Conservation (phyloP, 306 rosid genomes). For the Vigna angularis region DNA sequence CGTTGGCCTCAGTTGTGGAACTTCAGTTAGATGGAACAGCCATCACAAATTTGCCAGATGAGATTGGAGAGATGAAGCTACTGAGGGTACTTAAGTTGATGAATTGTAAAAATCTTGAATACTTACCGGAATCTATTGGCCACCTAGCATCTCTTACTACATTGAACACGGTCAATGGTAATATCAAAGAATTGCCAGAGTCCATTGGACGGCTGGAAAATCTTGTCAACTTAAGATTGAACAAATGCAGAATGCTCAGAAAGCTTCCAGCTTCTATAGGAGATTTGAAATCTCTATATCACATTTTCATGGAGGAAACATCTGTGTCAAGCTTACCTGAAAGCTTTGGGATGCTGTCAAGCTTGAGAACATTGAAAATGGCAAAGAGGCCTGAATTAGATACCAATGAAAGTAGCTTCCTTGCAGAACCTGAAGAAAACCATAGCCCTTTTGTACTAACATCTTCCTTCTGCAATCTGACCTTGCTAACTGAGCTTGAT, state of each 20-base stretch:
- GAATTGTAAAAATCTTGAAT: constrained; percentile 55
- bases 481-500: constrained; percentile 50
- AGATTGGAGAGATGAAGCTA: constrained; percentile 59
- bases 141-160: constrained; percentile 49
- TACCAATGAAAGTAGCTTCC: background rate
- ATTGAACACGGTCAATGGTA: constrained; percentile 46
- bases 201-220: constrained; percentile 58
- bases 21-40: constrained; percentile 59
- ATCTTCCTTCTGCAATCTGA: constrained; percentile 59
- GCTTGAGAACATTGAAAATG: constrained; percentile 57
- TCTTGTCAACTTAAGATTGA: constrained; percentile 54
- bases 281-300: constrained; percentile 54
- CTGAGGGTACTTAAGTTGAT: constrained; percentile 62
- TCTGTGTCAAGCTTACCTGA: constrained; percentile 60
- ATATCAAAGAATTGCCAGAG: constrained; percentile 61
- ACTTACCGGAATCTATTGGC: constrained; percentile 68
- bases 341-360: constrained; percentile 68
- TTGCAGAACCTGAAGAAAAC: constrained; percentile 1
- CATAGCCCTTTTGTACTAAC: constrained; percentile 43
- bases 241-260: constrained; percentile 49
- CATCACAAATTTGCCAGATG: constrained; percentile 61
- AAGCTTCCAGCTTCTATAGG: constrained; percentile 72
- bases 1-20: constrained; percentile 49
- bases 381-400: constrained; percentile 41
- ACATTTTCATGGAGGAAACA: constrained; percentile 57